Percentiles rank a stretch among this genome's conserved stretches.
Evolutionary conservation across 306 rosid species (phyloP).

Genomic region (Datisca glomerata): DNA sequence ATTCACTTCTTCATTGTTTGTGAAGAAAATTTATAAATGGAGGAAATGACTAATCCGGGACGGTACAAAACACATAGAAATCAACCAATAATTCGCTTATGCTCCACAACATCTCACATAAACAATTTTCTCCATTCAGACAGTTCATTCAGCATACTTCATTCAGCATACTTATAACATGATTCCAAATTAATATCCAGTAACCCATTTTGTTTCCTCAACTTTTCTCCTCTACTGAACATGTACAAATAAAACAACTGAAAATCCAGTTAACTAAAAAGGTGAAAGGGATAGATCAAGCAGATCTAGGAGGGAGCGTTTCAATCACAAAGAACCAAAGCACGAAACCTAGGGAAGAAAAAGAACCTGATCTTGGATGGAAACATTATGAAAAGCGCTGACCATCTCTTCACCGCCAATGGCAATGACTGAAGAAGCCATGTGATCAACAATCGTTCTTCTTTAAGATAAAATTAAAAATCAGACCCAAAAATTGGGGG

Average conservation of each 20-base stretch:
- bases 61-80: background rate
- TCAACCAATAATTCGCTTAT: too few relatives aligned
- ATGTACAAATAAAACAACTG: too few relatives aligned
- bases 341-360: background rate
- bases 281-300: background rate
- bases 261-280: too few relatives aligned
- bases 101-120: background rate
- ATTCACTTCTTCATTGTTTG: background rate
- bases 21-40: background rate
- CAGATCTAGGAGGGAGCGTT: background rate
- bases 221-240: too few relatives aligned
- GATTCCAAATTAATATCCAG: background rate
- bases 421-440: conserved; percentile 26
- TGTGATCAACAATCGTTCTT: background rate
- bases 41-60: background rate
- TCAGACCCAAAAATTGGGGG: background rate
- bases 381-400: conserved; percentile 1
- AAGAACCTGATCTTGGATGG: conserved; percentile 26
- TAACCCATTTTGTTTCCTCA: too few relatives aligned
- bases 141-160: background rate
- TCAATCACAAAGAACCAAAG: background rate
- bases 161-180: background rate
- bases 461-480: background rate
- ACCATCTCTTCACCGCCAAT: conserved; percentile 12
- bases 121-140: background rate